Conservation (phyloP, 768 basidiomycete genomes). For the Russula dissimulans region DNA sequence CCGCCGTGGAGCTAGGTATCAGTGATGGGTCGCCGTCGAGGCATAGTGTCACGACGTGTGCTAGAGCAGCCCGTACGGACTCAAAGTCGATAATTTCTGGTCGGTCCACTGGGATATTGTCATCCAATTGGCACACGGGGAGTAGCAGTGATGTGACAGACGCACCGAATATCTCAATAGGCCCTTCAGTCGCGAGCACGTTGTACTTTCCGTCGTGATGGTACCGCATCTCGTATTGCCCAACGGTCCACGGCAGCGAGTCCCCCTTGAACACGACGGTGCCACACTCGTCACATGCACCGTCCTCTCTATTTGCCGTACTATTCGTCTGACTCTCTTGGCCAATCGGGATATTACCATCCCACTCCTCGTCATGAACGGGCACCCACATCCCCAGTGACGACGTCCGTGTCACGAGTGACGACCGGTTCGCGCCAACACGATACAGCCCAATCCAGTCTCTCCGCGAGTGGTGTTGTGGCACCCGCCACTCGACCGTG, state of each 20-base stretch:
- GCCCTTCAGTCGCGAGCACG: conserved; percentile 79
- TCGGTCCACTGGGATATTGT: conserved; percentile 46
- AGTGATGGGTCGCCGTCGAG: conserved; percentile 80
- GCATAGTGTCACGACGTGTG: conserved; percentile 74
- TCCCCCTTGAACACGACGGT: conserved; percentile 67
- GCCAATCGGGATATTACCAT: conserved; percentile 68
- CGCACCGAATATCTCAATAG: conserved; percentile 84
- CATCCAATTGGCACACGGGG: background rate
- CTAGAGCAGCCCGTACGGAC: conserved; percentile 56
- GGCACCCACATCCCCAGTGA: conserved; percentile 91
- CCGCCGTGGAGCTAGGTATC: conserved; percentile 46
- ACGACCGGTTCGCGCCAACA: conserved; percentile 81
- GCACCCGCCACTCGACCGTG: conserved; percentile 78
- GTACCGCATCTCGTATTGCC: conserved; percentile 84
- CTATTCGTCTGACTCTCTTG: conserved; percentile 27
- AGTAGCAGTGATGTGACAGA: background rate
- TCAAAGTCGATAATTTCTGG: conserved; percentile 54
- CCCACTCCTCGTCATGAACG: conserved; percentile 87
- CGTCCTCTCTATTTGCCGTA: conserved; percentile 4
- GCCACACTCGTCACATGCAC: conserved; percentile 44
- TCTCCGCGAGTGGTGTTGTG: conserved; percentile 72
- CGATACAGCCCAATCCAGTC: conserved; percentile 97
- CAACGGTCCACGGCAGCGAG: conserved; percentile 77
- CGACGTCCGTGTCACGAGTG: conserved; percentile 71
- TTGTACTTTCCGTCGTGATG: conserved; percentile 98